Base-by-base conservation (phyloP, 768 basidiomycete species). In the Boletellus ananiceps region DNA sequence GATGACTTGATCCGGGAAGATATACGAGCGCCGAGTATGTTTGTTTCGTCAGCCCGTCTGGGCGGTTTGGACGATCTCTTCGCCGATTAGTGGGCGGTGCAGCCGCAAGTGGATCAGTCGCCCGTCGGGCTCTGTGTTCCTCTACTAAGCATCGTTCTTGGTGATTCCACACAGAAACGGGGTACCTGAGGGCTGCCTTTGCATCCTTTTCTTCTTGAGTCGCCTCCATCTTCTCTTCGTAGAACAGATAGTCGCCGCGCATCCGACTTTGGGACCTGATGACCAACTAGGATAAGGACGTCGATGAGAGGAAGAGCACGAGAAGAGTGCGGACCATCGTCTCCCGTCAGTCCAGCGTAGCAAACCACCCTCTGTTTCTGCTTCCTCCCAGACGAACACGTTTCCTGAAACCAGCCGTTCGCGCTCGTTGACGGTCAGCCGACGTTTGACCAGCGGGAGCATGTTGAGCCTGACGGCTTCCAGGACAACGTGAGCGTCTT, bases 361-460 rank as follows among this genome's bases (percentile, higher is more conserved):
- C 7, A 67, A 46, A 7, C 80, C 82, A 42, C 83, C 84, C 42
- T 87, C 87, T 44, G 78, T 74, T 55, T 85, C 86, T 4, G 86
- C 84, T 64, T 90, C 88, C 58, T 90, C 87, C 88, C 88, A 90
- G 34, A 90, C 88, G 57, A 88, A 90, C 36, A 90, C 78, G 51
- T 88, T 85, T 2, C 88, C 88, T 44, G 86, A 85, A 34, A 63
- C 63, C 5, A 90, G 71, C 36, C 83, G 79, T 31, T 86, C 86
- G 38, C 87, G 73, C 62, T 90, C 87, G 50, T 70, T 80, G 3
- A 81, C 72, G 12, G 82, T 77, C n/a, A 90, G 71, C 8, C 87
- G 79, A 16, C 85, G 79, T 50, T 77, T 83, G 52, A 88, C 80
- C 45, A 90, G 70, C 6, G 88, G 87, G 29, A 89, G 71, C 35